Conservation (phyloP, 257 asterid genomes). For the Solanum chmielewskii region DNA sequence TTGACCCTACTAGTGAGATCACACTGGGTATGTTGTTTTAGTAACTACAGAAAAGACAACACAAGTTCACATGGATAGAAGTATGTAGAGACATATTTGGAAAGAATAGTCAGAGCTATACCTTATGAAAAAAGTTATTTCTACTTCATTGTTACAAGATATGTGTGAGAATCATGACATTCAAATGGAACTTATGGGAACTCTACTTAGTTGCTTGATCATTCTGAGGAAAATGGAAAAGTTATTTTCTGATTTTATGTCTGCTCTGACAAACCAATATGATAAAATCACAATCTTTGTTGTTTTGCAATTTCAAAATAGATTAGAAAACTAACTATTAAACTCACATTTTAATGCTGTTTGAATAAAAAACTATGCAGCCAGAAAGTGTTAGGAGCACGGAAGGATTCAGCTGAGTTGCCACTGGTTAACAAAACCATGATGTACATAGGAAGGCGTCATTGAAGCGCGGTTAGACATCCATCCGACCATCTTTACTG, state of each 20-base stretch:
- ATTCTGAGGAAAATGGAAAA: neutral
- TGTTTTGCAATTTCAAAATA: neutral
- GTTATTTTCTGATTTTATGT: neutral
- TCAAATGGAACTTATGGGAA: neutral
- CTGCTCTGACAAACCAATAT: neutral
- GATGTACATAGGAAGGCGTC: conserved; percentile 73
- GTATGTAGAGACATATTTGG: neutral
- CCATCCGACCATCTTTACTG: conserved; percentile 19
- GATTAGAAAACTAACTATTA: neutral
- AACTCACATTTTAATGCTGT: neutral
- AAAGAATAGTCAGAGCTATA: neutral
- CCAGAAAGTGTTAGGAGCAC: conserved; percentile 41
- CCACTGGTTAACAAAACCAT: conserved; percentile 78
- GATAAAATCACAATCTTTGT: neutral
- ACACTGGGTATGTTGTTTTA: neutral
- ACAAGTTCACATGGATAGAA: neutral
- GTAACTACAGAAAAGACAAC: neutral
- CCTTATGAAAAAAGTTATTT: neutral
- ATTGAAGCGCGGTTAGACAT: conserved; percentile 21
- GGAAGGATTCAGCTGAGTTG: conserved; percentile 59
- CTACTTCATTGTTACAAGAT: neutral
- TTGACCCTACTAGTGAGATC: neutral
- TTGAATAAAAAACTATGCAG: conserved; percentile 21
- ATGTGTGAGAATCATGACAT: neutral
- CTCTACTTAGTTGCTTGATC: neutral